These are phyloP conservation scores for Dictyostelium purpureum DNA, from an alignment of 78 protist genomes.

Conservation along the genomic window DNA sequence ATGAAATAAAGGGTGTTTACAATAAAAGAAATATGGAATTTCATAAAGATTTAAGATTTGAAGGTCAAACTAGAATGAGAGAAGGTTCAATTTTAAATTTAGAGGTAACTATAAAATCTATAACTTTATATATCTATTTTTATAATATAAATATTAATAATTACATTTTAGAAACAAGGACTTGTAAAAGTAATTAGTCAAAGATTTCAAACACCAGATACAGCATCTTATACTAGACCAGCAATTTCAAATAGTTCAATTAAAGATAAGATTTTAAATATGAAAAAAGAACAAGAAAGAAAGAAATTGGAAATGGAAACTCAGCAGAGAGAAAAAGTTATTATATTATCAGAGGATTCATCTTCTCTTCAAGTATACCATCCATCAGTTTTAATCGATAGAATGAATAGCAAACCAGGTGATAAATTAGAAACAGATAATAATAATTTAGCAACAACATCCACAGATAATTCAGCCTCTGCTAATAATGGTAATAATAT, in stretches of 20 bases:
- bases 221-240: conserved; percentile 64
- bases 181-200: conserved; percentile 38
- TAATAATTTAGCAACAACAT: background rate
- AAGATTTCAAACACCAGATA: conserved; percentile 73
- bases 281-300: conserved; percentile 15
- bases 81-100: conserved; percentile 17
- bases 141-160: background rate
- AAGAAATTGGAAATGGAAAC: conserved; percentile 8
- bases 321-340: conserved; percentile 25
- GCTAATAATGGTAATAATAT: background rate
- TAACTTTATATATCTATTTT: too few species aligned
- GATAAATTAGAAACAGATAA: background rate
- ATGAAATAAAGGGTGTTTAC: conserved; percentile 9
- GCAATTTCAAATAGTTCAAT: conserved; percentile 16
- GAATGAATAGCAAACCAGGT: conserved; percentile 6
- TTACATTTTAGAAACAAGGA: conserved; percentile 40
- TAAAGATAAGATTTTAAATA: conserved; percentile 10
- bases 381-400: conserved; percentile 1
- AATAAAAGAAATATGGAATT: conserved; percentile 22
- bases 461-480: background rate
- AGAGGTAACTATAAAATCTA: background rate
- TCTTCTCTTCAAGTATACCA: background rate
- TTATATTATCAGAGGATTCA: background rate
- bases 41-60: conserved; percentile 18
- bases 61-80: background rate